Evolutionary conservation across 352 stramenopile genomes (phyloP).

Genomic region (Phytophthora citrophthora): DNA sequence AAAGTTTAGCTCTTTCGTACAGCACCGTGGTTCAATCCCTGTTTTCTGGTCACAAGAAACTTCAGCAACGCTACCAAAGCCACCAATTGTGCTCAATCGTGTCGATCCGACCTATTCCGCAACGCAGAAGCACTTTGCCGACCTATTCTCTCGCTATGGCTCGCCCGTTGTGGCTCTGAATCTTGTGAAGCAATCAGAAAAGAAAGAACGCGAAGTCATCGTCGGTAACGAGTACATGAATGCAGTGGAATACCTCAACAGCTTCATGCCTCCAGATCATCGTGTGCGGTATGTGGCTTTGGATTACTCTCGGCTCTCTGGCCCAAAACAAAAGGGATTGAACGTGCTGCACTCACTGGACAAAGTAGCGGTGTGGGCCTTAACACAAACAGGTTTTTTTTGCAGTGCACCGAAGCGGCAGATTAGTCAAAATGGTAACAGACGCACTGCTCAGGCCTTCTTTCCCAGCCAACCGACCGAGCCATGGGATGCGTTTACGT

Average conservation of each 20-base stretch:
- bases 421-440: slow-evolving; percentile 67
- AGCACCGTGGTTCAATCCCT: slow-evolving; percentile 99
- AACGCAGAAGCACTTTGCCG: slow-evolving; percentile 93
- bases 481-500: slow-evolving; percentile 28
- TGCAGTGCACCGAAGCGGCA: slow-evolving; percentile 91
- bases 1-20: slow-evolving; percentile 97
- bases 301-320: slow-evolving; percentile 94
- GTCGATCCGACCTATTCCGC: slow-evolving; percentile 97
- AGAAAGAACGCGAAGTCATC: slow-evolving; percentile 97
- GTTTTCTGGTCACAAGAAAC: slow-evolving; percentile 99
- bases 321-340: slow-evolving; percentile 92
- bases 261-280: slow-evolving; percentile 89
- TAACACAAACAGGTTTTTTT: slow-evolving; percentile 98
- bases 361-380: slow-evolving; percentile 95
- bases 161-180: slow-evolving; percentile 98
- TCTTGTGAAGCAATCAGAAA: slow-evolving; percentile 98
- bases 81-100: slow-evolving; percentile 96
- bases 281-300: slow-evolving; percentile 97
- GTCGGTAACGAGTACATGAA: slow-evolving; percentile 98
- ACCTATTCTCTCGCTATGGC: slow-evolving; percentile 97
- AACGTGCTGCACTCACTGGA: slow-evolving; percentile 95
- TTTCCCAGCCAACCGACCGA: slow-evolving; percentile 35
- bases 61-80: slow-evolving; percentile 97
- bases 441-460: slow-evolving; percentile 57
- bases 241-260: slow-evolving; percentile 98